Percentiles rank a stretch among this genome's conserved stretches.
phyloP scores from a whole-genome alignment of 352 stramenopile species.

The Globisporangium splendens region DNA sequence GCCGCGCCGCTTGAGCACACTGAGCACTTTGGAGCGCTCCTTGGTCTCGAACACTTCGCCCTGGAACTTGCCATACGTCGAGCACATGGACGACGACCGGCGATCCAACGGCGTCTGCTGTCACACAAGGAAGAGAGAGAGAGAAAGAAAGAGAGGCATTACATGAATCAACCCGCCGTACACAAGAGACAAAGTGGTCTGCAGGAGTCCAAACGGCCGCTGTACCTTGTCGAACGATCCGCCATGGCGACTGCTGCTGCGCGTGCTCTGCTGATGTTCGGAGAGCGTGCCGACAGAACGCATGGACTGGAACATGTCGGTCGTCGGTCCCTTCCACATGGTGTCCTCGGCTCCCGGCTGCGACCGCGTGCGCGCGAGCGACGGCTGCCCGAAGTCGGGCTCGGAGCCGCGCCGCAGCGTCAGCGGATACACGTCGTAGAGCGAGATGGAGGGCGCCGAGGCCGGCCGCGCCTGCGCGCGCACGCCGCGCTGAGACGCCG shows the following conservation, averaged over 20 bases:
- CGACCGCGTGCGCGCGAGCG: constrained; percentile 30
- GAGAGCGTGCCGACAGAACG: constrained; percentile 9
- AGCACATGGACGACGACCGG: constrained; percentile 32
- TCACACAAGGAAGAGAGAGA: not conserved
- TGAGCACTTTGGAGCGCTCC: constrained; percentile 70
- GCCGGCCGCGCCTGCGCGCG: not conserved
- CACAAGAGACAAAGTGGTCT: not conserved
- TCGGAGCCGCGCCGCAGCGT: constrained; percentile 21
- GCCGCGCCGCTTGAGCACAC: constrained; percentile 63
- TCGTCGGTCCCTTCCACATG: constrained; percentile 2
- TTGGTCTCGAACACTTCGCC: constrained; percentile 77
- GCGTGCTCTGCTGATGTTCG: not conserved
- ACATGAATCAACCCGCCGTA: not conserved
- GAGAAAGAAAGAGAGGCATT: not conserved
- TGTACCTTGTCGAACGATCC: constrained; percentile 13
- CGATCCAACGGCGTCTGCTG: constrained; percentile 9
- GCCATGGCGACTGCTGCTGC: not conserved
- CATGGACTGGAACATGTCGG: constrained; percentile 17
- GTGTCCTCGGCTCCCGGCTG: constrained; percentile 18
- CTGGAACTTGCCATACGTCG: constrained; percentile 67
- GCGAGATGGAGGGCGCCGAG: constrained; percentile 17
- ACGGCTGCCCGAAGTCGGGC: constrained; percentile 13
- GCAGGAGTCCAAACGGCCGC: not conserved
- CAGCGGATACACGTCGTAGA: constrained; percentile 73
- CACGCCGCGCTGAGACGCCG: no score